Percentiles rank a stretch among this genome's conserved stretches.
Evolutionary conservation across 768 basidiomycete genomes (phyloP).

Genomic region (Pulveroboletus sp.): DNA sequence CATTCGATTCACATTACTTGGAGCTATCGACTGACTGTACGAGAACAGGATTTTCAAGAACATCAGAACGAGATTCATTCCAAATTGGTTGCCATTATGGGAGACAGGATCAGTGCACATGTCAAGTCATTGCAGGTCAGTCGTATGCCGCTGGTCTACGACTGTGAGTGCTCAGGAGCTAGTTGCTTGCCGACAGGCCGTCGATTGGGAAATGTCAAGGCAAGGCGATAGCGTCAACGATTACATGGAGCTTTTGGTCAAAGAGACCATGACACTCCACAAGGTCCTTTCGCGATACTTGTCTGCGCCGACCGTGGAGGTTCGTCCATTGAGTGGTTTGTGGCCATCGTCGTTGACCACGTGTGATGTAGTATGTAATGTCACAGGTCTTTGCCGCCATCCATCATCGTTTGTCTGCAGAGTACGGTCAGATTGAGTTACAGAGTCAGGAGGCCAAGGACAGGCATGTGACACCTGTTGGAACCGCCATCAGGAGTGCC

Average conservation of each 20-base stretch:
- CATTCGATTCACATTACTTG: conserved; percentile 11
- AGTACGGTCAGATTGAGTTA: conserved; percentile 77
- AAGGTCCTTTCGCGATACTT: conserved; percentile 94
- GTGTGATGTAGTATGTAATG: conserved; percentile 72
- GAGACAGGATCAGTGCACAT: conserved; percentile 84
- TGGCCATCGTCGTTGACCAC: conserved; percentile 10
- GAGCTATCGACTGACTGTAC: conserved; percentile 1
- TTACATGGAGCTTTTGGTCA: conserved; percentile 92
- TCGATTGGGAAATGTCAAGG: conserved; percentile 72
- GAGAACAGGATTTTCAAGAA: conserved; percentile 86
- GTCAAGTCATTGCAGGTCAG: conserved; percentile 75
- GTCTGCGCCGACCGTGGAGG: conserved; percentile 74
- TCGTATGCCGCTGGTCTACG: conserved; percentile 9
- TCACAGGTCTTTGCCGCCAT: conserved; percentile 91
- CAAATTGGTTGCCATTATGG: conserved; percentile 98
- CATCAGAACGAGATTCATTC: conserved; percentile 99
- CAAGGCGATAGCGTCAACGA: conserved; percentile 63
- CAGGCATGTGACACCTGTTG: conserved; percentile 44
- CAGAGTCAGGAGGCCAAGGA: conserved; percentile 81
- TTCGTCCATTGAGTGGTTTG: conserved; percentile 27
- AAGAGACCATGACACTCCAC: conserved; percentile 92
- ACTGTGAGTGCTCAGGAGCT: conserved; percentile 2
- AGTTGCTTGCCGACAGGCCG: conserved; percentile 40
- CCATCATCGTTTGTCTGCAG: conserved; percentile 84
- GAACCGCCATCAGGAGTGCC: conserved; percentile 5